Evolutionary conservation across 2,329 filamentous ascomycete genomes (phyloP).

Genomic region (Gaeumannomyces sp.): DNA sequence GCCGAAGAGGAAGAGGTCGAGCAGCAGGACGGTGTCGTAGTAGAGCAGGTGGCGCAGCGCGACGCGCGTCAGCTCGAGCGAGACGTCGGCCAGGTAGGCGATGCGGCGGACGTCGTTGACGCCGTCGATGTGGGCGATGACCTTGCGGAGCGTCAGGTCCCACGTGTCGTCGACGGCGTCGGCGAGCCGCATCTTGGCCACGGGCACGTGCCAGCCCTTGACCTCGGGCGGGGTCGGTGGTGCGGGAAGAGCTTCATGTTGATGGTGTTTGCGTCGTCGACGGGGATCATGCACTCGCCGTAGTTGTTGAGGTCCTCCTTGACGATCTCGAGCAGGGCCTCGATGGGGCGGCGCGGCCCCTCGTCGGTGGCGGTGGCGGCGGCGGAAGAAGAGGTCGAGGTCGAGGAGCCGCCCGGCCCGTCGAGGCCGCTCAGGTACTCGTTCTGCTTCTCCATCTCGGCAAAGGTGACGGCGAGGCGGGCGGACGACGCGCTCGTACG

Average conservation of each 20-base stretch:
- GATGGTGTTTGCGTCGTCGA: conserved; percentile 89
- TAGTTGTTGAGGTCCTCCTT: conserved; percentile 93
- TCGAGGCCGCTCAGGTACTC: conserved; percentile 60
- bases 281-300: conserved; percentile 96
- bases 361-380: conserved; percentile 41
- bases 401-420: conserved; percentile 7
- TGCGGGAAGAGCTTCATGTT: conserved; percentile 94
- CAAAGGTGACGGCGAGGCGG: conserved; percentile 81
- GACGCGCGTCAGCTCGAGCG: conserved; percentile 77
- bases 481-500: conserved; percentile 78
- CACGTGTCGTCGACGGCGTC: conserved; percentile 61
- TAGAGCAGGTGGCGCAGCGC: conserved; percentile 86
- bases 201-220: conserved; percentile 83
- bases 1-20: conserved; percentile 92
- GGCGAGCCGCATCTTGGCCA: conserved; percentile 61
- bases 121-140: conserved; percentile 84
- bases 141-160: conserved; percentile 71
- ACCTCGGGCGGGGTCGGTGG: conserved; percentile 70
- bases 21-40: conserved; percentile 82
- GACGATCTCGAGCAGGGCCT: conserved; percentile 74
- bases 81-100: conserved; percentile 76
- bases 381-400: not conserved
- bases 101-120: conserved; percentile 86
- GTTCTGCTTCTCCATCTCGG: conserved; percentile 86
- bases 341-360: conserved; percentile 58